A percentile compares a stretch with the other conserved stretches of the same genome.
Evolutionary conservation across 495 filamentous ascomycete species (phyloP).

Genomic region (Trichocladium antarcticum): DNA sequence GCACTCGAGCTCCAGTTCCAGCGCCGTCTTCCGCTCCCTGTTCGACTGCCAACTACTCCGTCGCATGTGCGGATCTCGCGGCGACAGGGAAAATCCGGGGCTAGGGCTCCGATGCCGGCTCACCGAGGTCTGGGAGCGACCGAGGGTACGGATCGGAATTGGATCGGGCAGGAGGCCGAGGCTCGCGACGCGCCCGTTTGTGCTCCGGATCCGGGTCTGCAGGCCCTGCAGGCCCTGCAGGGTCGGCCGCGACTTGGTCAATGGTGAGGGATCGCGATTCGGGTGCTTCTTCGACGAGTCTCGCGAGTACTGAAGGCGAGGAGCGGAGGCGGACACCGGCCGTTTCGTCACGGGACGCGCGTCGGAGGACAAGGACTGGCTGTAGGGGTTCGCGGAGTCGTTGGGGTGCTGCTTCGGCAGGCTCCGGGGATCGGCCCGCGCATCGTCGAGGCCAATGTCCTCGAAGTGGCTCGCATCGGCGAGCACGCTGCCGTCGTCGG

Average conservation of each 20-base stretch:
- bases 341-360: conserved; percentile 30
- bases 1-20: conserved; percentile 78
- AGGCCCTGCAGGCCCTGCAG: conserved; percentile 14
- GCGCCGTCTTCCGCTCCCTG: conserved; percentile 55
- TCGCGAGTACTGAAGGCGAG: conserved; percentile 23
- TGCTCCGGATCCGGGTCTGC: conserved; percentile 22
- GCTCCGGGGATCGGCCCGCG: conserved; percentile 25
- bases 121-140: conserved; percentile 22
- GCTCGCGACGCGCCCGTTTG: conserved; percentile 26
- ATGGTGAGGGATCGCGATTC: conserved; percentile 15
- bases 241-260: conserved; percentile 12
- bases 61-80: conserved; percentile 37
- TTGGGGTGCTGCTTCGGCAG: conserved; percentile 39
- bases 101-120: conserved; percentile 31
- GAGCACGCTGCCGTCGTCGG: conserved; percentile 53
- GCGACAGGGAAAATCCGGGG: conserved; percentile 29
- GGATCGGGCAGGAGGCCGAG: conserved; percentile 26
- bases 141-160: conserved; percentile 27
- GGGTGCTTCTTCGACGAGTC: conserved; percentile 18
- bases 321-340: conserved; percentile 23
- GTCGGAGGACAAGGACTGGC: conserved; percentile 34
- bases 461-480: conserved; percentile 76
- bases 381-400: conserved; percentile 31
- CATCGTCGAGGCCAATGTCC: conserved; percentile 79
- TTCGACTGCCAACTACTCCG: conserved; percentile 62